Percentiles rank a stretch among this genome's conserved stretches.
Conservation (phyloP, 345 rosid genomes). For the Rubroshorea leprosula region DNA sequence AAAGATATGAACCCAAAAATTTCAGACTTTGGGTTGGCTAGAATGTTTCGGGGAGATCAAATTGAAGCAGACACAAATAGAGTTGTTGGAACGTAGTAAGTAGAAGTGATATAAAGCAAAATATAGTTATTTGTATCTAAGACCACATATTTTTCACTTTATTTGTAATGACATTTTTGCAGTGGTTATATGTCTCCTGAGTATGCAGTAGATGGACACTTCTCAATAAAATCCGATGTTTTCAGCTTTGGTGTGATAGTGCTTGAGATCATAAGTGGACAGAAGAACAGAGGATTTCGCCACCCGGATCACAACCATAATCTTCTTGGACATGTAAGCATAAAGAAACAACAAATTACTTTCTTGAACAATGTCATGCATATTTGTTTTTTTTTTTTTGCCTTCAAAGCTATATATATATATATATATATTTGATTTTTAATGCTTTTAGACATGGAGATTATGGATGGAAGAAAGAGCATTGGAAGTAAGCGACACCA, state of each 20-base stretch:
- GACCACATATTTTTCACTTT: not conserved
- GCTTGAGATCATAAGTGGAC: conserved; percentile 43
- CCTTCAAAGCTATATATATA: too few species aligned
- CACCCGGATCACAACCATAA: conserved; percentile 8
- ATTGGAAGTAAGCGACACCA: not conserved
- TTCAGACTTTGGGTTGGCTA: conserved; percentile 35
- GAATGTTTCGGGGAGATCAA: conserved; percentile 19
- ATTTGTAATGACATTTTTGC: not conserved
- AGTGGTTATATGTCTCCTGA: conserved; percentile 42
- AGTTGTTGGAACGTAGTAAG: conserved; percentile 45
- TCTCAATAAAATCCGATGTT: conserved; percentile 43
- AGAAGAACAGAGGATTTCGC: conserved; percentile 23
- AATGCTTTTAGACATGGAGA: not conserved
- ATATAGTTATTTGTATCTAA: too few species aligned
- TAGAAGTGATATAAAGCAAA: not conserved
- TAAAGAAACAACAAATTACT: not conserved
- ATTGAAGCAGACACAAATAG: conserved; percentile 25
- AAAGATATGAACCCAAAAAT: conserved; percentile 26
- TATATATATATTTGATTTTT: not conserved
- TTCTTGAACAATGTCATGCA: too few species aligned
- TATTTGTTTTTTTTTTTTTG: too few species aligned
- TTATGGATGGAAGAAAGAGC: not conserved
- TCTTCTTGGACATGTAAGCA: conserved; percentile 24
- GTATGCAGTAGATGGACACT: conserved; percentile 35
- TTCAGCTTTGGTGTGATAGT: conserved; percentile 40